Conservation (phyloP, 2,329 filamentous ascomycete species). For the Fusarium mangiferae region DNA sequence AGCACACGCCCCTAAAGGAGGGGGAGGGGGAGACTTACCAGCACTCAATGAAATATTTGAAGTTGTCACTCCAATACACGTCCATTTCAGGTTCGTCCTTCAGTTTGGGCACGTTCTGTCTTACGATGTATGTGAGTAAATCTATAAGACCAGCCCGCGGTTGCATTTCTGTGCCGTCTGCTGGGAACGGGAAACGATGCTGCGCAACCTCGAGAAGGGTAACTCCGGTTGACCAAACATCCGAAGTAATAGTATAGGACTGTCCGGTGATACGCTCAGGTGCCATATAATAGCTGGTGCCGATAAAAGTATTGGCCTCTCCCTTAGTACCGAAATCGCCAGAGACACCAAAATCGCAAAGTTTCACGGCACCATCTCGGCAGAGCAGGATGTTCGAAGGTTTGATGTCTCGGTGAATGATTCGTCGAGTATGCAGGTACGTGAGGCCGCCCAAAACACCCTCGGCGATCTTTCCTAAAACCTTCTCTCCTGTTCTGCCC, state of each 20-base stretch:
- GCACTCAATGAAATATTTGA: slow-evolving; percentile 99
- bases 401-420: slow-evolving; percentile 99
- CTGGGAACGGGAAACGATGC: slow-evolving; percentile 97
- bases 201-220: slow-evolving; percentile 99
- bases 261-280: slow-evolving; percentile 97
- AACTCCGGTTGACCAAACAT: slow-evolving; percentile 97
- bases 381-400: slow-evolving; percentile 96
- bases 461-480: slow-evolving; percentile 95
- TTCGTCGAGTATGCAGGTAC: slow-evolving; percentile 94
- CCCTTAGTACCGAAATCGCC: slow-evolving; percentile 99
- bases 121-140: slow-evolving; percentile 95
- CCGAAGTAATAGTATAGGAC: slow-evolving; percentile 97
- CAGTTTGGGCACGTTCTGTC: slow-evolving; percentile 91
- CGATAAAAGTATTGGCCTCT: slow-evolving; percentile 98
- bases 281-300: slow-evolving; percentile 99
- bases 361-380: slow-evolving; percentile 91
- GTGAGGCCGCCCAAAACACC: slow-evolving; percentile 93
- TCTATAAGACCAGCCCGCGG: slow-evolving; percentile 93
- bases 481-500: slow-evolving; percentile 95
- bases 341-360: slow-evolving; percentile 98
- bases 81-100: slow-evolving; percentile 92
- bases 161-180: slow-evolving; percentile 95
- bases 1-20: slow-evolving; percentile 15
- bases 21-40: slow-evolving; percentile 73
- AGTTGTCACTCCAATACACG: slow-evolving; percentile 95